Conservation (phyloP, 805 yeast species). For the Kregervanrija fluxuum region DNA sequence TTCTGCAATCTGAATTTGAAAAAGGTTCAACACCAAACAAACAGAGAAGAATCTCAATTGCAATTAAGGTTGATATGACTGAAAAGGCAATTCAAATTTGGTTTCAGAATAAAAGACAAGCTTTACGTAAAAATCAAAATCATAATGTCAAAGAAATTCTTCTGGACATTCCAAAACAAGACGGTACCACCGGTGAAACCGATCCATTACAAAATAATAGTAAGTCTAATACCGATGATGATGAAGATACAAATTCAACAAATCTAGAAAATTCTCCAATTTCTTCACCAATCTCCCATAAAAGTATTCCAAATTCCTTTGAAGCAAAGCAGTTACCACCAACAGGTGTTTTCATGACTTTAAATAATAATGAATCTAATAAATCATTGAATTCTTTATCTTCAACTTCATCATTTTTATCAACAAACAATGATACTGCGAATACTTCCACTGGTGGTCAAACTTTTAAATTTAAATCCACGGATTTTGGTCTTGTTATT, state of each 20-base stretch:
- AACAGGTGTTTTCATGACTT: slow-evolving; percentile 20
- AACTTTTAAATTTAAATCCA: slow-evolving; percentile 31
- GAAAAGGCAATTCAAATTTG: slow-evolving; percentile 97
- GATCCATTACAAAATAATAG: background rate
- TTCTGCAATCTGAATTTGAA: slow-evolving; percentile 74
- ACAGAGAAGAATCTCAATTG: slow-evolving; percentile 68
- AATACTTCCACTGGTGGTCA: slow-evolving; percentile 12
- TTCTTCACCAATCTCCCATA: too few species aligned
- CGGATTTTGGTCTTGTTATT: slow-evolving; percentile 25
- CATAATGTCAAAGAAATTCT: slow-evolving; percentile 25
- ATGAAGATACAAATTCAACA: background rate
- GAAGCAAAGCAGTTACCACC: slow-evolving; percentile 14
- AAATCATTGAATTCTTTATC: background rate
- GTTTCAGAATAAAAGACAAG: slow-evolving; percentile 95
- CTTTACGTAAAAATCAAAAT: slow-evolving; percentile 45
- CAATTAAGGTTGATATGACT: slow-evolving; percentile 80
- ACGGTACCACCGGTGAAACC: background rate
- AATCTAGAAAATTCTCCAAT: slow-evolving; percentile 5
- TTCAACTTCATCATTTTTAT: slow-evolving; percentile 6
- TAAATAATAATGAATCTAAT: slow-evolving; percentile 14
- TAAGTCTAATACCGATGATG: too few species aligned
- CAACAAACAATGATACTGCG: background rate
- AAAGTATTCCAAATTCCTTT: too few species aligned
- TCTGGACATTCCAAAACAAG: slow-evolving; percentile 20
- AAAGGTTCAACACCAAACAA: slow-evolving; percentile 77